Evolutionary conservation across 2,329 filamentous ascomycete species (phyloP), one percentile per base, ranked within the genome.

Genomic region (Herpotrichia juniperi): DNA sequence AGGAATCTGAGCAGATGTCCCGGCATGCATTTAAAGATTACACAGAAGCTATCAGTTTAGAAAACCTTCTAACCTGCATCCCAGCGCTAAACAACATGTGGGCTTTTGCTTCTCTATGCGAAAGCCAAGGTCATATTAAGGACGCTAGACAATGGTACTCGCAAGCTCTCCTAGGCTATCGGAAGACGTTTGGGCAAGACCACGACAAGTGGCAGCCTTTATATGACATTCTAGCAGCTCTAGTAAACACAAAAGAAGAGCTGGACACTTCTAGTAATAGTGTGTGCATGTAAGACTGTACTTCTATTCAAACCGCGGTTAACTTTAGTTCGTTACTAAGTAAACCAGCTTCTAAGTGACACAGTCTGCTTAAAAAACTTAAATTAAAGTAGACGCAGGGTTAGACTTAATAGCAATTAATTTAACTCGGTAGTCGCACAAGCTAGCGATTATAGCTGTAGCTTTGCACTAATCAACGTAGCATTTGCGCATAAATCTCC

Each of bases 11-110:
- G 32, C 37, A 44, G 42, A 44, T 44, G 42, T 44, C 30, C 42
- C 24, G 19, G 42, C 42, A 26, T 24, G 39, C 39, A 14, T 50
- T 56, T 24, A 37, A 56, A 42, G 53, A 50, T 16, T 34, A 49
- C 12, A 44, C 53, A 46, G 44, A 56, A 22, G 54, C 47, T 39
- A 32, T 51, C 14, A 25, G 28, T 5, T 43, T n/a, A 42, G 45
- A 56, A 34, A 14, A 39, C 32, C 10, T 40, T 11, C 24, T 12
- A 6, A 49, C 46, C 17, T 49, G 22, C 30, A 31, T 34, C n/a
- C 46, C 47, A 1, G 40, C 47, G 19, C 47, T 50, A 4, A 35
- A 45, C 6, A 50, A 3, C 6, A 39, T 48, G 32, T 39, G 25
- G 32, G 25, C 22, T 22, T 40, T 48, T 28, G 34, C 32, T 16